A percentile compares a stretch with the other conserved stretches of the same genome.
Evolutionary conservation across 306 rosid genomes (phyloP).

Genomic region (Hylodesmum podocarpum): DNA sequence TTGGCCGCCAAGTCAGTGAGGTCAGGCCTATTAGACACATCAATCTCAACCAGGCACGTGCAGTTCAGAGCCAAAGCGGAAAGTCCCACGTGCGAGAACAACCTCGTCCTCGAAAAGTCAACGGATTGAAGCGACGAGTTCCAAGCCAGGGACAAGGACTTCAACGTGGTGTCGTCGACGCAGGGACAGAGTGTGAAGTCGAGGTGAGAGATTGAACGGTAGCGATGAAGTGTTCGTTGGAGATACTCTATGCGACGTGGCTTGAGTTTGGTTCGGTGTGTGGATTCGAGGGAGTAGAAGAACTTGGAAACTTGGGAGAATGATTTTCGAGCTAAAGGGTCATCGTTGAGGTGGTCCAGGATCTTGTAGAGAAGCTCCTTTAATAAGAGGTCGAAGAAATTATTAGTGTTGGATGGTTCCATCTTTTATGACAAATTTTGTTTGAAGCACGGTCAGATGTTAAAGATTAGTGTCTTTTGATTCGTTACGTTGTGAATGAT

Average conservation of each 20-base stretch:
- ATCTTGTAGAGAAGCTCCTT: constrained; percentile 53
- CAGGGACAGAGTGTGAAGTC: constrained; percentile 70
- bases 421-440: too few relatives aligned
- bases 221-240: constrained; percentile 40
- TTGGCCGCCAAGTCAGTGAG: constrained; percentile 51
- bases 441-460: too few relatives aligned
- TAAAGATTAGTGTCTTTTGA: too few relatives aligned
- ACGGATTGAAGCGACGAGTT: constrained; percentile 38
- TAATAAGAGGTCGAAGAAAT: constrained; percentile 21
- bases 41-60: constrained; percentile 48
- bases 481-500: too few relatives aligned
- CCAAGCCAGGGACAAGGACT: constrained; percentile 33
- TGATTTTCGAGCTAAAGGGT: constrained; percentile 56
- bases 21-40: constrained; percentile 62
- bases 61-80: constrained; percentile 47
- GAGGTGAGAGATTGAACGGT: constrained; percentile 40
- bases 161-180: constrained; percentile 42
- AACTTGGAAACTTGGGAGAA: constrained; percentile 61
- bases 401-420: neutral
- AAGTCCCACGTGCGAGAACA: constrained; percentile 56
- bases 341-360: constrained; percentile 50
- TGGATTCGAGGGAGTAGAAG: constrained; percentile 57
- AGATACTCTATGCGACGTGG: constrained; percentile 61
- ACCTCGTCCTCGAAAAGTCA: constrained; percentile 58
- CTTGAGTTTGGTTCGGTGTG: constrained; percentile 56